phyloP scores from a whole-genome alignment of 495 filamentous ascomycete species.

The Monascus purpureus region DNA sequence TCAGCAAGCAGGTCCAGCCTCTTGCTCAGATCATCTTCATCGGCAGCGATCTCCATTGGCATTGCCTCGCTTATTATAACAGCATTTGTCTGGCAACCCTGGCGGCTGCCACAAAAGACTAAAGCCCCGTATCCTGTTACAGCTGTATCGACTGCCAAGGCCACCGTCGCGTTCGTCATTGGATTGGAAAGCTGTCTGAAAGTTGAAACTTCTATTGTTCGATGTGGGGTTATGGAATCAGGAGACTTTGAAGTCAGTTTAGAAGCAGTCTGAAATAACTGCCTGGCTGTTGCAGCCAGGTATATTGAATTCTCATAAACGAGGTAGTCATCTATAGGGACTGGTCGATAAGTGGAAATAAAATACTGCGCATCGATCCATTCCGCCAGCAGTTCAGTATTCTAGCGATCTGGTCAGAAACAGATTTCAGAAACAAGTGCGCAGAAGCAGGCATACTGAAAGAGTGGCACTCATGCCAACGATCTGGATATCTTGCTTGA shows the following conservation, averaged over 20 bases:
- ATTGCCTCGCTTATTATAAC: constrained; percentile 48
- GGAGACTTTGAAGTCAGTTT: constrained; percentile 30
- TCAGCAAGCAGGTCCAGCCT: constrained; percentile 55
- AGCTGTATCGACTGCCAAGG: constrained; percentile 53
- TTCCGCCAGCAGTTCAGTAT: constrained; percentile 49
- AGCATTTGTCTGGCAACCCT: constrained; percentile 50
- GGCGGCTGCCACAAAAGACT: constrained; percentile 63
- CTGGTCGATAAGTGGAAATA: constrained; percentile 57
- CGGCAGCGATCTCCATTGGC: constrained; percentile 27
- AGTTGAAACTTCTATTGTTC: constrained; percentile 37
- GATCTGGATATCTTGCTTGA: constrained; percentile 58
- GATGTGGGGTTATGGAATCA: constrained; percentile 28
- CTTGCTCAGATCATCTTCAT: constrained; percentile 36
- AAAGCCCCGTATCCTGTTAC: constrained; percentile 55
- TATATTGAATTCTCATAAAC: constrained; percentile 66
- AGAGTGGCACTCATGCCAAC: constrained; percentile 77
- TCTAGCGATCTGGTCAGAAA: constrained; percentile 31
- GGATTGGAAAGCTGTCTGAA: constrained; percentile 49
- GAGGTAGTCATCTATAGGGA: constrained; percentile 63
- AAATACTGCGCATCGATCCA: constrained; percentile 65
- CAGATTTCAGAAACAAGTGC: background rate
- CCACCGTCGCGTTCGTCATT: constrained; percentile 53
- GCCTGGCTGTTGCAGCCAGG: constrained; percentile 43
- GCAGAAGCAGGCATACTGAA: constrained; percentile 32
- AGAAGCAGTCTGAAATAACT: constrained; percentile 46